Evolutionary conservation across 2,329 filamentous ascomycete genomes (phyloP).

Genomic region (Fusarium caatingaense): DNA sequence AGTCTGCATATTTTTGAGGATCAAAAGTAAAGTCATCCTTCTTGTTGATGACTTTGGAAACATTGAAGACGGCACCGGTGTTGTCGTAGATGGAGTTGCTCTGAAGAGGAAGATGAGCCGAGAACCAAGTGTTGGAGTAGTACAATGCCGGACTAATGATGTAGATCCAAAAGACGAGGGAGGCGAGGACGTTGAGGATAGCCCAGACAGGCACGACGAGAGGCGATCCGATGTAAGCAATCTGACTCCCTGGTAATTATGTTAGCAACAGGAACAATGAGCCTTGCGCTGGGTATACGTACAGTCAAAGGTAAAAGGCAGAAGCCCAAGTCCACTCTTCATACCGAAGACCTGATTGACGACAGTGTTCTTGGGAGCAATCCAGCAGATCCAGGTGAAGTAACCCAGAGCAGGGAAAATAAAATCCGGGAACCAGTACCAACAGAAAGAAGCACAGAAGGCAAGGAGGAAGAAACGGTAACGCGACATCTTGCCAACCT

Average conservation of each 20-base stretch:
- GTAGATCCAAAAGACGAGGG: slow-evolving; percentile 60
- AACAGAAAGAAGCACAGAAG: slow-evolving; percentile 52
- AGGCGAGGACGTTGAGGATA: slow-evolving; percentile 60
- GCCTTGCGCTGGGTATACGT: background rate
- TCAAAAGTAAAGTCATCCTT: slow-evolving; percentile 57
- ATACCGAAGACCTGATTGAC: slow-evolving; percentile 64
- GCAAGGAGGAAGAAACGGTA: slow-evolving; percentile 59
- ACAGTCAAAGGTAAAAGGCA: slow-evolving; percentile 59
- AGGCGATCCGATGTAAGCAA: slow-evolving; percentile 56
- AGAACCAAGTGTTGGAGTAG: slow-evolving; percentile 62
- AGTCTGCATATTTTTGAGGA: slow-evolving; percentile 59
- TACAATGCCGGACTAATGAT: slow-evolving; percentile 58
- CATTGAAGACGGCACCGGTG: slow-evolving; percentile 61
- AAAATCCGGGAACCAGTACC: slow-evolving; percentile 64
- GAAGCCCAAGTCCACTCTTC: slow-evolving; percentile 53
- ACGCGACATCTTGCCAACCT: slow-evolving; percentile 51
- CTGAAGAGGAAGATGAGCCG: slow-evolving; percentile 64
- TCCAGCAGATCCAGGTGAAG: slow-evolving; percentile 62
- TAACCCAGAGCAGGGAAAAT: slow-evolving; percentile 59
- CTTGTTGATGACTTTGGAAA: slow-evolving; percentile 59
- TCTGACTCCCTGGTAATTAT: slow-evolving; percentile 39
- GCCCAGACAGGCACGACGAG: slow-evolving; percentile 58
- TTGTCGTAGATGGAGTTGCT: slow-evolving; percentile 67
- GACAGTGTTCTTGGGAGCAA: slow-evolving; percentile 58
- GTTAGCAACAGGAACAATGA: background rate